Evolutionary conservation across 192 early-diverging fungal species (phyloP).

Genomic region (Backusella parvicylindrica): DNA sequence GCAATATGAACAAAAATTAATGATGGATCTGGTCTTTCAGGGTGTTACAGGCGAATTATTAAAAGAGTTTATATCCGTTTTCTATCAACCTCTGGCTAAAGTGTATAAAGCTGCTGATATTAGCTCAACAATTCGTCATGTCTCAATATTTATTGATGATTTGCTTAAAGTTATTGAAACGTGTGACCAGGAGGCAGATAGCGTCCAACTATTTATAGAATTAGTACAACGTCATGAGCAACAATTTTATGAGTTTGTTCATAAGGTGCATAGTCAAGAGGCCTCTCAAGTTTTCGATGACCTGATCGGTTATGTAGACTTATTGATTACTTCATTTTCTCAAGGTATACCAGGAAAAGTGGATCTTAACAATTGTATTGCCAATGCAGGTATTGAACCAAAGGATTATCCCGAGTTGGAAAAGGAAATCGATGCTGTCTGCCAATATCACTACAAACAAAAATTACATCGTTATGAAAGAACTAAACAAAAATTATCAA

Average conservation of each 20-base stretch:
- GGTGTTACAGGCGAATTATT: slow-evolving; percentile 47
- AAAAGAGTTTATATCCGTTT: slow-evolving; percentile 45
- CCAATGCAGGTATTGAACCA: background rate
- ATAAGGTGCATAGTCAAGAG: slow-evolving; percentile 47
- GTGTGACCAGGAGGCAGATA: slow-evolving; percentile 22
- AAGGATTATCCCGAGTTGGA: background rate
- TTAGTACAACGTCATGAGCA: slow-evolving; percentile 44
- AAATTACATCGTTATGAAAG: background rate
- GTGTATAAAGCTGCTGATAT: slow-evolving; percentile 55
- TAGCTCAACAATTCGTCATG: slow-evolving; percentile 42
- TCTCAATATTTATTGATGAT: slow-evolving; percentile 47
- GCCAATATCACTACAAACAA: background rate
- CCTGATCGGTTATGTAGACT: slow-evolving; percentile 44
- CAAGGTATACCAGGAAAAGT: background rate
- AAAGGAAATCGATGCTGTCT: slow-evolving; percentile 1
- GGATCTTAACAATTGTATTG: background rate
- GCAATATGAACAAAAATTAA: slow-evolving; percentile 45
- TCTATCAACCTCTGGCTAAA: slow-evolving; percentile 51
- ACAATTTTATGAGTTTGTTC: slow-evolving; percentile 51
- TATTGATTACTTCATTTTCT: slow-evolving; percentile 20
- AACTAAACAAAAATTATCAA: background rate
- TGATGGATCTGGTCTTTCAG: slow-evolving; percentile 47
- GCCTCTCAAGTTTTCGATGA: slow-evolving; percentile 43
- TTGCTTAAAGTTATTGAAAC: slow-evolving; percentile 47
- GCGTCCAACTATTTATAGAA: slow-evolving; percentile 38